Evolutionary conservation across 305 asterid genomes (phyloP), one percentile per base, ranked within the genome.

Genomic region (Euphrasia arctica): DNA sequence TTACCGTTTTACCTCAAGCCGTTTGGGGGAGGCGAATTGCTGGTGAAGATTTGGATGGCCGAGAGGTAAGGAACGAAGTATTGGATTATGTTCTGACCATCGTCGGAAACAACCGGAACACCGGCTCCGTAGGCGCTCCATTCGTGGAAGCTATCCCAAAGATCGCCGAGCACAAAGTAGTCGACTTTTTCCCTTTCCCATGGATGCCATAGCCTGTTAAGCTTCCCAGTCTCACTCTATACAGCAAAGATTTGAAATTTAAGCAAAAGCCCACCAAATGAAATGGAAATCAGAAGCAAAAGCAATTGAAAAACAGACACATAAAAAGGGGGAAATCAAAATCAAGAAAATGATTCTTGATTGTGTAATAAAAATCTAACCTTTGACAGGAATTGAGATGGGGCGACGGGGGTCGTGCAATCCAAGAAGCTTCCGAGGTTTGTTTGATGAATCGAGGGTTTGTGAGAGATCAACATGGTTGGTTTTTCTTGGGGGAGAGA

Each of bases 61-160:
- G 98, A 93, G 70, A 93, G 95, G 69, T 86, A 93, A 60, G 98
- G 98, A 9, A 85, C 97, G 73, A 85, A 90, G 74, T 90, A 93
- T 69, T 90, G 97, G 52, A 90, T 73, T 52, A 88, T 69, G 34
- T 83, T 82, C 70, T 86, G 95, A 70, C 84, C 94, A 66, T 80
- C 82, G 52, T 81, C 90, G 25, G 93, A 80, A 27, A 71, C 41
- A 62, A 93, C 81, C 12, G 98, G 96, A 68, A 90, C 95, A 11
- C 98, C 98, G 49, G 88, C 88, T 3, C 98, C 98, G 78, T 88
- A 93, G 3, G 93, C 97, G 83, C 98, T 93, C 86, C 91, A 87
- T 84, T 93, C 97, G 76, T 81, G 90, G 73, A 80, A 93, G 42
- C 84, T 75, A 61, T 81, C 86, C 98, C 98, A 90, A 62, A 93